Evolutionary conservation across 345 rosid species (phyloP).

Genomic region (Syzygium aqueum): DNA sequence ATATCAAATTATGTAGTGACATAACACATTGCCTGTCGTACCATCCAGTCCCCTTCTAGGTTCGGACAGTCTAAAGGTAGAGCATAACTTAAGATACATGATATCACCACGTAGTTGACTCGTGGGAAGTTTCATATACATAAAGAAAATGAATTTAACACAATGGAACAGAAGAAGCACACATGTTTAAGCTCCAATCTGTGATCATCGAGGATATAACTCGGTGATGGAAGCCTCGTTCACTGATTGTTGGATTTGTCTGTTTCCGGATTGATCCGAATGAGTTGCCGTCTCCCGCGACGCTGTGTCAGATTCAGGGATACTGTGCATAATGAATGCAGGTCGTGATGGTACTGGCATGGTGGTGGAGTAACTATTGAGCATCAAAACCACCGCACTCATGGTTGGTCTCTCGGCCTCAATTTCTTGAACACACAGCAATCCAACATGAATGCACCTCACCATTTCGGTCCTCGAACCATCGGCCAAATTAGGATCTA

Average conservation of each 20-base stretch:
- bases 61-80: background rate
- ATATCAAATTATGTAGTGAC: background rate
- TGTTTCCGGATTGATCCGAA: too few relatives aligned
- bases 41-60: background rate
- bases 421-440: too few relatives aligned
- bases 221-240: background rate
- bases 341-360: background rate
- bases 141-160: background rate
- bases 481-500: too few relatives aligned
- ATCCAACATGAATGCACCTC: too few relatives aligned
- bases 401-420: background rate
- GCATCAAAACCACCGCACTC: background rate
- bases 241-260: too few relatives aligned
- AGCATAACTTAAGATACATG: background rate
- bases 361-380: background rate
- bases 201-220: background rate
- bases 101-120: background rate
- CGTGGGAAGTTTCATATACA: background rate
- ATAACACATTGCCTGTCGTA: background rate
- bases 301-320: background rate
- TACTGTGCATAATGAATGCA: background rate
- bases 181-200: background rate
- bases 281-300: too few relatives aligned
- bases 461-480: too few relatives aligned
- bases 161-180: rapidly evolving